Evolutionary conservation across 352 stramenopile genomes (phyloP), one percentile per base, ranked within the genome.

Genomic region (Globisporangium perplexum): DNA sequence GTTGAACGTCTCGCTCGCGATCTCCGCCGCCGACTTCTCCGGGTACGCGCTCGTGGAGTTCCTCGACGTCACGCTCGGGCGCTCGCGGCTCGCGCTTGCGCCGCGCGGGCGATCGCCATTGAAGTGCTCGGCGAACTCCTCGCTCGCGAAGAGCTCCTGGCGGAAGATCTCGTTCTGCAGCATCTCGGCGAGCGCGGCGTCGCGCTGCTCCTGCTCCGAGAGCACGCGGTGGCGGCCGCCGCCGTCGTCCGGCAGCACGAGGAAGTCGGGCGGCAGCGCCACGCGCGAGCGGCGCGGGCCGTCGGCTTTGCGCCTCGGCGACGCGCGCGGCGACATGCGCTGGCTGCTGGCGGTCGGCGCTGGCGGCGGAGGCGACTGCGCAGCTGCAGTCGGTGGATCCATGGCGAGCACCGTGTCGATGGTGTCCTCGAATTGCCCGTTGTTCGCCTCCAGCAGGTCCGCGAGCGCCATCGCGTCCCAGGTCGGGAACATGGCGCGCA

Each of bases 141-240:
- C 64, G 39, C 74, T 85, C 15, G 65, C 72, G 20, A 90, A 55
- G 31, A 94, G 59, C 48, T 94, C 68, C 48, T 91, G 61, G 15
- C 81, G 79, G 57, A 93, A 90, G 56, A 91, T 82, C 63, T 92
- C 79, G 49, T 90, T 83, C 58, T 94, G 83, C 44, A 94, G 47
- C 83, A 92, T 94, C 20, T 74, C 74, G 8, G 83, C 83, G 38
- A 94, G 55, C 35, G 80, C 67, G 1, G 77, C 77, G 53, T 93
- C 81, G 41, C 77, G 74, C 38, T 83, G 66, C 48, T 90, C 81
- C 57, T 92, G 83, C 23, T 85, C 79, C 8, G 71, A 78, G 62
- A 86, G 45, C 41, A 57, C 48, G 22, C 54, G 53, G 33, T 45
- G 30, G 26, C 39, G 53, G 41, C 57, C 51, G 8, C 39, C 30